Percentiles rank a stretch among this genome's conserved stretches.
Conservation (phyloP, 2,329 filamentous ascomycete species). For the Aureobasidium sp. region DNA sequence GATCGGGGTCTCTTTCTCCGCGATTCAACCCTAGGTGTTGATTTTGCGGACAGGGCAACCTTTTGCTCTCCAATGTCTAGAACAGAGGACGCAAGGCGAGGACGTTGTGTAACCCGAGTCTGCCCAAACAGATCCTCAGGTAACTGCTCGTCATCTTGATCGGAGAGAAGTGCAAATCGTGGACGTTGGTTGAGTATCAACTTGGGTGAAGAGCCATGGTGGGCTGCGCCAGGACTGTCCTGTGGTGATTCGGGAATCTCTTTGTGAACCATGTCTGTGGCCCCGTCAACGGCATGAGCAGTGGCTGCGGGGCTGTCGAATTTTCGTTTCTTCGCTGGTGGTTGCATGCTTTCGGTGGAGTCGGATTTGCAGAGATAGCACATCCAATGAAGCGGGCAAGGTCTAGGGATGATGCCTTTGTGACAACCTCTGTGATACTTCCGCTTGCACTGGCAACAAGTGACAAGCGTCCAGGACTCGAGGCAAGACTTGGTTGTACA, state of each 20-base stretch:
- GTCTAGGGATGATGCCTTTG: slow-evolving; percentile 17
- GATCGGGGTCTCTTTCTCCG: background rate
- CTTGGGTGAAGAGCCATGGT: background rate
- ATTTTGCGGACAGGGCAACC: background rate
- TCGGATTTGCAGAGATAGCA: background rate
- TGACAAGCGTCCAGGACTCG: slow-evolving; percentile 24
- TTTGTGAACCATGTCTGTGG: background rate
- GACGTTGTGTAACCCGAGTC: background rate
- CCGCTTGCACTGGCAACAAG: slow-evolving; percentile 27
- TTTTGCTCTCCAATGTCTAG: background rate
- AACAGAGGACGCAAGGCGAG: background rate
- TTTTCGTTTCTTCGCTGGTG: background rate
- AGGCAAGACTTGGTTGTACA: slow-evolving; percentile 24
- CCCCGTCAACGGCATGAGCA: background rate
- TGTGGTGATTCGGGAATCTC: slow-evolving; percentile 7
- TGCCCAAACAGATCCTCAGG: background rate
- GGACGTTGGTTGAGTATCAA: background rate
- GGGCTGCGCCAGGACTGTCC: background rate
- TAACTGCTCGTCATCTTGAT: background rate
- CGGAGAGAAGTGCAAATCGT: background rate
- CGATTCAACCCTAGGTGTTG: background rate
- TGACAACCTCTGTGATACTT: slow-evolving; percentile 31
- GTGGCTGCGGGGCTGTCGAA: background rate
- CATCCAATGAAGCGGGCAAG: background rate
- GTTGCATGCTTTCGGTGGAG: background rate